Evolutionary conservation across 2,329 filamentous ascomycete genomes (phyloP).

Genomic region (Gaeumannomyces sp.): DNA sequence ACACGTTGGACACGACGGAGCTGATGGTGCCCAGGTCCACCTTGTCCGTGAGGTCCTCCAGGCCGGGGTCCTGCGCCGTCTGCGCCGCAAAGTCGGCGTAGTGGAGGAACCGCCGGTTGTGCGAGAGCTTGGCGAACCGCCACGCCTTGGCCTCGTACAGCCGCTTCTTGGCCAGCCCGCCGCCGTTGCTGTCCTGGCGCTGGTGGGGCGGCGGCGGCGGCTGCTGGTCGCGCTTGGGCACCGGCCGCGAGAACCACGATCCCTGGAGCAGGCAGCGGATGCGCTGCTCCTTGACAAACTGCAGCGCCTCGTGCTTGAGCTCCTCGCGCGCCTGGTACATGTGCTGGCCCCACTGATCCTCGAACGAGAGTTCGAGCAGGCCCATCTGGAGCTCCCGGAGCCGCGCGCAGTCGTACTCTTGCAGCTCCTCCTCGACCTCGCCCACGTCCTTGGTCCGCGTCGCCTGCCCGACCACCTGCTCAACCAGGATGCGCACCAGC

Average conservation of each 20-base stretch:
- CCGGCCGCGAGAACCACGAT: constrained; percentile 69
- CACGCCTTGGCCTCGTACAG: constrained; percentile 52
- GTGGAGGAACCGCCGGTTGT: constrained; percentile 85
- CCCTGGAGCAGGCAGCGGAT: constrained; percentile 84
- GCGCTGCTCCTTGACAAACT: constrained; percentile 96
- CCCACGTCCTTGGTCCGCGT: constrained; percentile 74
- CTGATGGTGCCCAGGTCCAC: constrained; percentile 84
- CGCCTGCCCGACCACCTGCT: constrained; percentile 81
- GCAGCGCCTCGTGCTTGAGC: constrained; percentile 80
- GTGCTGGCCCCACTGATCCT: constrained; percentile 90
- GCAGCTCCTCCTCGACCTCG: constrained; percentile 84
- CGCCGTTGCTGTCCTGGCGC: constrained; percentile 36
- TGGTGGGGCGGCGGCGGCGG: constrained; percentile 27
- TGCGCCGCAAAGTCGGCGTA: constrained; percentile 76
- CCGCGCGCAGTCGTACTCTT: constrained; percentile 71
- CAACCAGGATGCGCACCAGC: constrained; percentile 80
- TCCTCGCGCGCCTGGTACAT: constrained; percentile 86
- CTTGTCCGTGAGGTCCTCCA: constrained; percentile 72
- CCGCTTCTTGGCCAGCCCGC: constrained; percentile 29
- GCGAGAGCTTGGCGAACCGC: constrained; percentile 82
- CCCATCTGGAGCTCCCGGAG: constrained; percentile 90
- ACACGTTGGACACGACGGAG: constrained; percentile 90
- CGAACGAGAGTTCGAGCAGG: constrained; percentile 81
- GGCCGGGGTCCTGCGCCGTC: constrained; percentile 56
- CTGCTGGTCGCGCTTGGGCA: constrained; percentile 29